Conservation (phyloP, 2,329 filamentous ascomycete genomes). For the Ramularia endophylla region DNA sequence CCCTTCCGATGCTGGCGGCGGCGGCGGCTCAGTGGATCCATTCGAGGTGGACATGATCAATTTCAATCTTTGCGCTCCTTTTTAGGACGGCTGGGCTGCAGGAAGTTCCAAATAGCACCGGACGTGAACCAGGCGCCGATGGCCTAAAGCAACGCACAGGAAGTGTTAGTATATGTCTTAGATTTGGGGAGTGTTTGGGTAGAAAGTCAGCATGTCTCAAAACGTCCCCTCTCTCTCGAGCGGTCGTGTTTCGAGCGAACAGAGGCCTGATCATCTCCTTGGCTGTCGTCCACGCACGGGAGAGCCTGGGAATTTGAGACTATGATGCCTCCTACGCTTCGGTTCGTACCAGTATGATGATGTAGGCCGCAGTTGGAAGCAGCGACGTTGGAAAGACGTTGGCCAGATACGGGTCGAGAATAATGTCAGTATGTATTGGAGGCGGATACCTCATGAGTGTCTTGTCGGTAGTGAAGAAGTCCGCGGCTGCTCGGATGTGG, state of each 20-base stretch:
- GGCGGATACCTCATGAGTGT: slow-evolving; percentile 70
- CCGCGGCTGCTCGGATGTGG: slow-evolving; percentile 67
- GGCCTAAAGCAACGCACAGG: no score
- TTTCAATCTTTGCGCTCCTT: slow-evolving; percentile 24
- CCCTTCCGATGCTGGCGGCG: no score
- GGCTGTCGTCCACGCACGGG: no score
- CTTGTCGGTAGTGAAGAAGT: slow-evolving; percentile 73
- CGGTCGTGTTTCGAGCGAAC: no score
- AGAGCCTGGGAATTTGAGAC: no score
- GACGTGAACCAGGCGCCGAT: slow-evolving; percentile 48
- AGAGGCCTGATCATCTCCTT: no score
- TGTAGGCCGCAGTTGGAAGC: slow-evolving; percentile 63
- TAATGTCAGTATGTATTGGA: slow-evolving; percentile 69
- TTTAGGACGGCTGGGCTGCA: slow-evolving; percentile 12
- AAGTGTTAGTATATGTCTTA: no score
- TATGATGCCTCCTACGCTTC: no score
- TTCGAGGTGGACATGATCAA: not conserved
- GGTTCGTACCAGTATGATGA: slow-evolving; percentile 58
- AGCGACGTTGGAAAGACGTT: slow-evolving; percentile 77
- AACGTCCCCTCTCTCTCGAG: no score
- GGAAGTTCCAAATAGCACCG: slow-evolving; percentile 34
- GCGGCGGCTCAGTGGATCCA: no score
- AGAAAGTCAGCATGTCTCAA: no score
- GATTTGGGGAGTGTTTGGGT: no score
- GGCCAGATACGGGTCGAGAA: slow-evolving; percentile 78